Percentiles rank a stretch among this genome's conserved stretches.
phyloP scores from a whole-genome alignment of 176 grass and related monocot genomes.

The Cenchrus americanus region DNA sequence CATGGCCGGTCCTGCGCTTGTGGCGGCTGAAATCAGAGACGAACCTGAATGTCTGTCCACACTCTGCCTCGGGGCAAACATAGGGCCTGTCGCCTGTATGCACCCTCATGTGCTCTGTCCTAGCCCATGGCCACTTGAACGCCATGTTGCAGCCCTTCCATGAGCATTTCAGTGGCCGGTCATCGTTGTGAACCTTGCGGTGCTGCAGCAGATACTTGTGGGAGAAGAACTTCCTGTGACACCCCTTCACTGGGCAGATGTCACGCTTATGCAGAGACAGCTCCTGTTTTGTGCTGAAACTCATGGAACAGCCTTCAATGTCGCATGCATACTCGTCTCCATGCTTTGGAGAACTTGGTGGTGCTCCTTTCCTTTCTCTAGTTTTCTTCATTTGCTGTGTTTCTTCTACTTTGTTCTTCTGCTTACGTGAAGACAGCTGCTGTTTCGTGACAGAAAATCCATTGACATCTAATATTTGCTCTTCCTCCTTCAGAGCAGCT shows the following conservation, averaged over 20 bases:
- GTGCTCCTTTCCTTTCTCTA: not conserved
- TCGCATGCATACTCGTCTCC: slow-evolving; percentile 55
- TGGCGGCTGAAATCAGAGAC: slow-evolving; percentile 93
- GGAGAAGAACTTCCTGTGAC: slow-evolving; percentile 82
- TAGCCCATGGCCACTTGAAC: slow-evolving; percentile 98
- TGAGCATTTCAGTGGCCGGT: slow-evolving; percentile 71
- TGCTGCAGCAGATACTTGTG: slow-evolving; percentile 92
- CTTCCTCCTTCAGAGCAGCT: slow-evolving; percentile 40
- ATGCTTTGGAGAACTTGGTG: slow-evolving; percentile 34
- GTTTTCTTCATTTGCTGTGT: slow-evolving; percentile 54
- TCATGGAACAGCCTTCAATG: slow-evolving; percentile 79
- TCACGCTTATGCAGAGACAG: slow-evolving; percentile 68
- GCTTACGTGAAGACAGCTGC: slow-evolving; percentile 52
- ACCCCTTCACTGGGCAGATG: slow-evolving; percentile 71
- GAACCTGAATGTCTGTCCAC: slow-evolving; percentile 88
- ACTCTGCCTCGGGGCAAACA: slow-evolving; percentile 71
- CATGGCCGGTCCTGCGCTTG: slow-evolving; percentile 89
- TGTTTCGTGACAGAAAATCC: slow-evolving; percentile 61
- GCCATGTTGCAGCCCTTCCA: slow-evolving; percentile 85
- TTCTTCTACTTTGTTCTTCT: slow-evolving; percentile 32
- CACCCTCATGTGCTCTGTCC: slow-evolving; percentile 91
- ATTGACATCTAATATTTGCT: slow-evolving; percentile 50
- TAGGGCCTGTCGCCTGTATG: slow-evolving; percentile 91
- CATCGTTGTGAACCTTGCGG: slow-evolving; percentile 81
- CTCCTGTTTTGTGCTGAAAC: slow-evolving; percentile 65